These are phyloP conservation scores for Saprolegnia diclina DNA, from an alignment of 352 stramenopile species.

Conservation along the genomic window DNA sequence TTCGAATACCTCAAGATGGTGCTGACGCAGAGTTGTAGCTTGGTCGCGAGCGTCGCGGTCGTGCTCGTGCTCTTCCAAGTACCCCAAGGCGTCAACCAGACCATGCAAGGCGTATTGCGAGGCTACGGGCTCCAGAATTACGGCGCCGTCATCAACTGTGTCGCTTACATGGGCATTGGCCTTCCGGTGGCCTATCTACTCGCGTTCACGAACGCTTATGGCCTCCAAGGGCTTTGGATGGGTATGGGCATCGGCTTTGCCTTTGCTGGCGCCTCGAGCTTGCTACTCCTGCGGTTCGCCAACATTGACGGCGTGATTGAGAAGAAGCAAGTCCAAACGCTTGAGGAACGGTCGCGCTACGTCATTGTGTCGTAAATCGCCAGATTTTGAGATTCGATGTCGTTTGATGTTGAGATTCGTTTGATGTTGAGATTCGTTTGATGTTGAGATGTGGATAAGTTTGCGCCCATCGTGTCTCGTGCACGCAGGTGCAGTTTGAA, in stretches of 20 bases:
- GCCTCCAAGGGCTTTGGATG: slow-evolving; percentile 31
- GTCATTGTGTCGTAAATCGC: neutral
- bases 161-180: slow-evolving; percentile 34
- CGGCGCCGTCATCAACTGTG: slow-evolving; percentile 31
- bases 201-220: slow-evolving; percentile 4
- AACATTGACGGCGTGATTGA: neutral
- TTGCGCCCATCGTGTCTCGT: too few species aligned
- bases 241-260: slow-evolving; percentile 27
- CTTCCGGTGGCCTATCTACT: slow-evolving; percentile 33
- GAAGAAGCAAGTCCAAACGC: neutral
- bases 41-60: slow-evolving; percentile 28
- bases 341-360: neutral
- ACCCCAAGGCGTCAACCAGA: slow-evolving; percentile 31
- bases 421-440: too few species aligned
- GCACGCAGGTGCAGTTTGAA: too few species aligned
- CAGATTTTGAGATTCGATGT: neutral
- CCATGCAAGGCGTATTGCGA: slow-evolving; percentile 32
- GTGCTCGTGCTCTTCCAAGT: slow-evolving; percentile 33
- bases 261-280: neutral
- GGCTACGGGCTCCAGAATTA: slow-evolving; percentile 30
- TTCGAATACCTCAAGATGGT: neutral
- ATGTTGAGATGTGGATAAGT: too few species aligned
- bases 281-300: neutral
- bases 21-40: slow-evolving; percentile 11
- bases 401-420: too few species aligned